phyloP scores from a whole-genome alignment of 495 filamentous ascomycete genomes.

The Parmelia sp. region DNA sequence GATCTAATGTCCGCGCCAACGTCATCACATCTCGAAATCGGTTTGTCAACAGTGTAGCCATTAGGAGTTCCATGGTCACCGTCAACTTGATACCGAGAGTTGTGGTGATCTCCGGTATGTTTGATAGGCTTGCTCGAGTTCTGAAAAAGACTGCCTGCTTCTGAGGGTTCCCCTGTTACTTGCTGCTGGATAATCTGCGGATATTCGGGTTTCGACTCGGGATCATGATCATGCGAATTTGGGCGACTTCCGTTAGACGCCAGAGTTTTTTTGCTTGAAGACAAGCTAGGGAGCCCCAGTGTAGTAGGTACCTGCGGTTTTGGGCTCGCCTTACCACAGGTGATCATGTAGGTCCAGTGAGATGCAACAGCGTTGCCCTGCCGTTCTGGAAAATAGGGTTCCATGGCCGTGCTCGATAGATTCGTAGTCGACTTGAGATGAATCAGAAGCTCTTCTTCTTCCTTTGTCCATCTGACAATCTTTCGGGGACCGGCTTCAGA shows the following conservation, averaged over 20 bases:
- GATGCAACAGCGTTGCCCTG: neutral
- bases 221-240: neutral
- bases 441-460: conserved; percentile 15
- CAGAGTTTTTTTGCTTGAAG: neutral
- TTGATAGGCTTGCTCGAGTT: neutral
- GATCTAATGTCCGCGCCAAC: neutral
- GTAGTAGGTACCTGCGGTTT: neutral
- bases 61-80: neutral
- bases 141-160: neutral
- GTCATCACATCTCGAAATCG: neutral
- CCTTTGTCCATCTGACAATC: conserved; percentile 6
- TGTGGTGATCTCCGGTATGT: neutral
- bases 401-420: conserved; percentile 1
- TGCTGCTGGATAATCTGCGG: neutral
- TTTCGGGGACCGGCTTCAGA: neutral
- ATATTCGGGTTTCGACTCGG: neutral
- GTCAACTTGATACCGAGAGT: neutral
- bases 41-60: neutral
- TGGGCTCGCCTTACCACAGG: neutral
- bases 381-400: conserved; percentile 15
- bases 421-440: conserved; percentile 8
- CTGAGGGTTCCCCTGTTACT: neutral
- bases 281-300: neutral
- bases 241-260: neutral
- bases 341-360: neutral